phyloP scores from a whole-genome alignment of 2,329 filamentous ascomycete species.

The Microascus cirrosus region DNA sequence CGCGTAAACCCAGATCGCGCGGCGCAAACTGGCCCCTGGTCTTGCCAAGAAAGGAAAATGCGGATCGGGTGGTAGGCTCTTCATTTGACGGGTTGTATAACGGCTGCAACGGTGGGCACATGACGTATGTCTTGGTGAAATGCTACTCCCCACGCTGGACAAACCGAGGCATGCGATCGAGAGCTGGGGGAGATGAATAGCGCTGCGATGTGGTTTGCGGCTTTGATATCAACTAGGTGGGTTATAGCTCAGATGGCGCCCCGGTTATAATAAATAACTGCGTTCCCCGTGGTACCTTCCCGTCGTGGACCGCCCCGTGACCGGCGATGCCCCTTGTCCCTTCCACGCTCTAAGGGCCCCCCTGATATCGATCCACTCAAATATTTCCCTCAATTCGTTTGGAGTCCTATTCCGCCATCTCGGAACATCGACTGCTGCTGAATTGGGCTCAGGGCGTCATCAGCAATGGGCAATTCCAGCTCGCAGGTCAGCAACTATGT shows the following conservation, averaged over 20 bases:
- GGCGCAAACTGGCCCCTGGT: background rate
- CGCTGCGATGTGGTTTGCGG: background rate
- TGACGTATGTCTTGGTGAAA: background rate
- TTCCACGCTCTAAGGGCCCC: background rate
- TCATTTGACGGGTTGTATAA: background rate
- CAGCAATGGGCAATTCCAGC: background rate
- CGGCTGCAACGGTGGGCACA: background rate
- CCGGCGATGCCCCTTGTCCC: background rate
- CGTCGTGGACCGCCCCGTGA: background rate
- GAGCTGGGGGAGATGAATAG: background rate
- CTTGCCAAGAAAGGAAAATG: background rate
- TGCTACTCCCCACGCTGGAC: background rate
- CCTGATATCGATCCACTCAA: background rate
- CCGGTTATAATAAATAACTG: background rate
- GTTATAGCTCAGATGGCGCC: background rate
- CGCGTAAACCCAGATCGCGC: background rate
- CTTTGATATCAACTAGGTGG: background rate
- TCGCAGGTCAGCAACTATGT: constrained; percentile 18
- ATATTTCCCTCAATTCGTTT: too few species aligned
- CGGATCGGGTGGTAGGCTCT: background rate
- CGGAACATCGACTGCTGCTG: background rate
- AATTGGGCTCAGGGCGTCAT: background rate
- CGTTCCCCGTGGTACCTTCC: background rate
- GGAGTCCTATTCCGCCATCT: too few species aligned
- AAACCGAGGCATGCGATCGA: background rate